Evolutionary conservation across 1,139 yeast species (phyloP), one percentile per base, ranked within the genome.

Genomic region (Sugiyamaella castrensis): DNA sequence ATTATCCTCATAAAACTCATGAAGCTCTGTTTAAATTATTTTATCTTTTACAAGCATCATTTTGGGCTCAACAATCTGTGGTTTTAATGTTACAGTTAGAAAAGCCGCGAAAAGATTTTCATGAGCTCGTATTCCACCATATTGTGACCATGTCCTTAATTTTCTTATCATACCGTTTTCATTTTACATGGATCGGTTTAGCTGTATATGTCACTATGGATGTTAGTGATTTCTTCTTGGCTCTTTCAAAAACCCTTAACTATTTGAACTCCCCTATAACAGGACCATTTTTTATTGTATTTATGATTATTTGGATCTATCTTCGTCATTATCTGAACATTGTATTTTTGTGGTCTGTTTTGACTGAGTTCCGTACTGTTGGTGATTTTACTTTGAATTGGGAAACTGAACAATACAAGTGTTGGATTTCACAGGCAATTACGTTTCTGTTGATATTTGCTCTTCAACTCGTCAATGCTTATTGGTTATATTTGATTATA

Each of bases 141-240:
- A 79, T 92, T 55, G 82, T 92, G 53, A 94, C 99, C 32, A 82
- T 92, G 65, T 81, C 92, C 2, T 79, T 94, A 57, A 89, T 92
- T 60, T 85, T 87, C 80, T 75, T 81, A 51, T 87, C 96, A n/a
- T 92, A 92, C 69, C 79, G 92, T 57, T 92, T 92, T 76, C 97
- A 92, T 68, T 92, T 89, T 74, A 88, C 96, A 12, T 87, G 95
- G 82, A 89, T 92, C 77, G 99, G 99, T 5, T 69, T 92, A 37
- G 87, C 87, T 24, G 80, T 94, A 47, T 92, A 88, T 68, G 80
- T 92, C 58, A 88, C 98, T 26, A 92, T 92, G 99, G 99, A 92
- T 69, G 76, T 88, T 29, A 86, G 96, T 15, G 99, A 92, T 71
- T 82, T 88, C 69, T 87, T 89, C 71, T 74, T 92, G 59, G 85